phyloP scores from a whole-genome alignment of 2,329 filamentous ascomycete species.

The Macrophomina tecta region DNA sequence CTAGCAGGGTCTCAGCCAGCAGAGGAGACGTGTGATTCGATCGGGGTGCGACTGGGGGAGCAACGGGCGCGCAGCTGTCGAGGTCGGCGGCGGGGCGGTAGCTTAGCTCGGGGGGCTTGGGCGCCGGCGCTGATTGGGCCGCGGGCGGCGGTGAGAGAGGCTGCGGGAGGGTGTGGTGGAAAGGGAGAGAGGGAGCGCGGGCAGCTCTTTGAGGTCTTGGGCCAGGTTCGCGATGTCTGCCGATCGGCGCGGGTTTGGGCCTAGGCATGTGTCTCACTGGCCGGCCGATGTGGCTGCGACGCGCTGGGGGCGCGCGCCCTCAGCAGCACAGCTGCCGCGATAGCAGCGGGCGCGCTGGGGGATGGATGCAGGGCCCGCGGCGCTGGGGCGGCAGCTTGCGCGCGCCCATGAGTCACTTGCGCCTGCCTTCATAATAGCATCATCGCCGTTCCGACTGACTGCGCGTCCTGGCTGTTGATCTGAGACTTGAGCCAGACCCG shows the following conservation, averaged over 20 bases:
- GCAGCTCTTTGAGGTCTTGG: constrained; percentile 17
- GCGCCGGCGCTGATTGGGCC: constrained; percentile 38
- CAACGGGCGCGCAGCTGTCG: constrained; percentile 27
- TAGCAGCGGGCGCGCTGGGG: constrained; percentile 8
- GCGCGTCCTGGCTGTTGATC: constrained; percentile 23
- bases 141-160: constrained; percentile 21
- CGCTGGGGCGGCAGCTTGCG: constrained; percentile 21
- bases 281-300: constrained; percentile 15
- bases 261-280: constrained; percentile 25
- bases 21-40: constrained; percentile 43
- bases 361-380: constrained; percentile 9
- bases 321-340: constrained; percentile 13
- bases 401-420: constrained; percentile 25
- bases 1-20: constrained; percentile 36
- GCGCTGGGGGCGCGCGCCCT: background rate
- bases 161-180: constrained; percentile 29
- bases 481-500: constrained; percentile 26
- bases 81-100: constrained; percentile 30
- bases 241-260: constrained; percentile 22
- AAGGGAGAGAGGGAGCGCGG: constrained; percentile 21
- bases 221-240: constrained; percentile 19
- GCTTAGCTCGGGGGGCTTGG: constrained; percentile 18
- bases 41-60: constrained; percentile 28
- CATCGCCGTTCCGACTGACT: constrained; percentile 17
- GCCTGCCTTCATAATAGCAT: constrained; percentile 24